A percentile compares a stretch with the other conserved stretches of the same genome.
These are phyloP conservation scores for Rusavskia elegans DNA, from an alignment of 495 filamentous ascomycete species.

Conservation along the genomic window DNA sequence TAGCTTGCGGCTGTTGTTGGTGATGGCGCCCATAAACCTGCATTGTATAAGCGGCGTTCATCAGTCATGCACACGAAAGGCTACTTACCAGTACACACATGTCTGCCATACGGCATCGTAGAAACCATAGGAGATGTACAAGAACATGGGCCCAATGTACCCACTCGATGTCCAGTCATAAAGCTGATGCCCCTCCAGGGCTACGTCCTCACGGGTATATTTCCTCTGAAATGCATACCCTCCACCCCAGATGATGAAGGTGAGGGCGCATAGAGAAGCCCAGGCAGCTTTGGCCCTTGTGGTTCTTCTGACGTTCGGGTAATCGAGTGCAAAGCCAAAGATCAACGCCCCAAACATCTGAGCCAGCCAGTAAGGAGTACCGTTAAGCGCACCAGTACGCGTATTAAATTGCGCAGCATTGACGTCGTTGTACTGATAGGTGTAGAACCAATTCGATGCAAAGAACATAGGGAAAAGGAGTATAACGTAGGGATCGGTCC, in stretches of 20 bases:
- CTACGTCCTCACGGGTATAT: conserved; percentile 37
- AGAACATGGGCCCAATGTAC: too few relatives aligned
- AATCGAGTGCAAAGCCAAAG: conserved; percentile 65
- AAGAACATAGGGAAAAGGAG: conserved; percentile 76
- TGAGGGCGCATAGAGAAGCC: conserved; percentile 49
- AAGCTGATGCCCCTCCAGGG: conserved; percentile 4
- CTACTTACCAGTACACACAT: too few relatives aligned
- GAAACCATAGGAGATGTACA: too few relatives aligned
- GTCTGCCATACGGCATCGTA: too few relatives aligned
- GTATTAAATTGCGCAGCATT: conserved; percentile 52
- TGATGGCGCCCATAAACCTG: conserved; percentile 84
- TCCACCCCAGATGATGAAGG: conserved; percentile 75
- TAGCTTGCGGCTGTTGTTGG: conserved; percentile 78
- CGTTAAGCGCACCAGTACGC: conserved; percentile 54
- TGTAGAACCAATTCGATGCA: conserved; percentile 36
- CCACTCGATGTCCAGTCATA: too few relatives aligned
- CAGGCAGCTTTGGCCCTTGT: conserved; percentile 62
- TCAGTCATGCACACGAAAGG: not conserved
- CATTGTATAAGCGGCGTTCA: conserved; percentile 13
- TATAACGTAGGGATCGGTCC: conserved; percentile 59
- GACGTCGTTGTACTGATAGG: conserved; percentile 35
- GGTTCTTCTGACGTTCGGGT: conserved; percentile 43
- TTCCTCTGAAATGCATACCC: conserved; percentile 63
- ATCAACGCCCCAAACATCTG: conserved; percentile 76
- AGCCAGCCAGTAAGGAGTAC: conserved; percentile 67